phyloP scores from a whole-genome alignment of 2,329 filamentous ascomycete genomes.

The Monilinia laxa region DNA sequence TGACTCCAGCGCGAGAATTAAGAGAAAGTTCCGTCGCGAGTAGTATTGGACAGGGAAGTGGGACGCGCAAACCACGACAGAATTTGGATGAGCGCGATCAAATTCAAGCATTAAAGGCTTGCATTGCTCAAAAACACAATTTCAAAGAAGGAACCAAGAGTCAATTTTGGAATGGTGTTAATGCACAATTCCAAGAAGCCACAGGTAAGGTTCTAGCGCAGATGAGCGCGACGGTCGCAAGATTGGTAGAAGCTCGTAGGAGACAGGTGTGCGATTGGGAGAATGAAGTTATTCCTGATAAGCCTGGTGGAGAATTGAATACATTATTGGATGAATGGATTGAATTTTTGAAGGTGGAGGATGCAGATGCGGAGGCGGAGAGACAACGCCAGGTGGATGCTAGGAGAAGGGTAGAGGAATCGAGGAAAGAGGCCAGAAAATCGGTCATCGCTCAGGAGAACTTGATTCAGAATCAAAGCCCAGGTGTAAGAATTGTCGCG shows the following conservation, averaged over 20 bases:
- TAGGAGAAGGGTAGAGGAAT: slow-evolving; percentile 38
- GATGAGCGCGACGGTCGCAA: slow-evolving; percentile 40
- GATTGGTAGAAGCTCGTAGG: slow-evolving; percentile 38
- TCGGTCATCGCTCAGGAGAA: slow-evolving; percentile 38
- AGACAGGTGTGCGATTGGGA: slow-evolving; percentile 40
- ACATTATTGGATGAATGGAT: slow-evolving; percentile 40
- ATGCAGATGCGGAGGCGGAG: slow-evolving; percentile 39
- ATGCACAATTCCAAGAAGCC: slow-evolving; percentile 37
- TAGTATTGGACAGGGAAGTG: slow-evolving; percentile 35
- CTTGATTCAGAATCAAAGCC: slow-evolving; percentile 28
- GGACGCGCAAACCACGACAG: slow-evolving; percentile 39
- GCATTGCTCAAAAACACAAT: slow-evolving; percentile 36
- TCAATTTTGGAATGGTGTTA: slow-evolving; percentile 40
- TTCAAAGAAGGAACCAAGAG: slow-evolving; percentile 41
- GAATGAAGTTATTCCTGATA: slow-evolving; percentile 37
- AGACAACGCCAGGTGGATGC: slow-evolving; percentile 40
- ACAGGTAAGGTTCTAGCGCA: slow-evolving; percentile 40
- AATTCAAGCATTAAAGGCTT: slow-evolving; percentile 39
- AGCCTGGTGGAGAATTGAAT: slow-evolving; percentile 39
- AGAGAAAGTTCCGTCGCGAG: slow-evolving; percentile 38
- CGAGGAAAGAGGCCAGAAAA: slow-evolving; percentile 38
- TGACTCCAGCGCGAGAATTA: slow-evolving; percentile 38
- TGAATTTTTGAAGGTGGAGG: slow-evolving; percentile 40
- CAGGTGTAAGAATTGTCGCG: slow-evolving; percentile 27
- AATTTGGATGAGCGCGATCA: slow-evolving; percentile 41